These are phyloP conservation scores for Mollisia scopiformis DNA, from an alignment of 2,329 filamentous ascomycete genomes.

Conservation along the genomic window DNA sequence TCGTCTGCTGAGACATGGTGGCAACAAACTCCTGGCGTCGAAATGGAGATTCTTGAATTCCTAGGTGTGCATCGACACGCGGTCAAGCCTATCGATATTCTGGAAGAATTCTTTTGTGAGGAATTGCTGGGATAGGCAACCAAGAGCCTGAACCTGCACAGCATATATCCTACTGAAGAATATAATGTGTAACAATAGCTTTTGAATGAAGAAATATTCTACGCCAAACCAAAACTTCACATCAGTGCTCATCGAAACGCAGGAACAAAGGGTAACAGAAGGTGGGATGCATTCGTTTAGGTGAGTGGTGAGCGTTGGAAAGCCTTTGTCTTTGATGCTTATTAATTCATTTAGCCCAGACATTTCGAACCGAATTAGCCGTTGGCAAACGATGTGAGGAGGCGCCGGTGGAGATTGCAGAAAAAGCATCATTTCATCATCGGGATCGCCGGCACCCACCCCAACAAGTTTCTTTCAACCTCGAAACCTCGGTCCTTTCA, in stretches of 20 bases:
- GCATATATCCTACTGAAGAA: no score
- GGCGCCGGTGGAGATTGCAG: neutral
- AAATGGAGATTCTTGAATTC: neutral
- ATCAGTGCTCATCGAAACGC: no score
- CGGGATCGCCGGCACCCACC: neutral
- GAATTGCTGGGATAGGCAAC: no score
- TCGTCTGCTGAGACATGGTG: neutral
- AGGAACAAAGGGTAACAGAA: no score
- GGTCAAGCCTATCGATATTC: neutral
- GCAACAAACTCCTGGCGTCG: neutral
- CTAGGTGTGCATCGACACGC: neutral
- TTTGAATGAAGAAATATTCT: no score
- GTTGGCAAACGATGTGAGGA: neutral
- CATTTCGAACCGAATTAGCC: neutral
- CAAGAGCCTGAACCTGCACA: no score
- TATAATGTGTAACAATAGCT: no score
- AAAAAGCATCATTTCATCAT: neutral
- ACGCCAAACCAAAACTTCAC: no score
- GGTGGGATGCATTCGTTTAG: no score
- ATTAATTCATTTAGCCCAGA: neutral
- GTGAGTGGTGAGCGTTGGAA: no score
- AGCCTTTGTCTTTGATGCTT: neutral
- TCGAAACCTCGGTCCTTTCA: neutral
- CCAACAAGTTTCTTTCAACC: neutral
- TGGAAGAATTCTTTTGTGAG: neutral